Conservation (phyloP, 805 yeast species). For the Kluyveromyces lactis region DNA sequence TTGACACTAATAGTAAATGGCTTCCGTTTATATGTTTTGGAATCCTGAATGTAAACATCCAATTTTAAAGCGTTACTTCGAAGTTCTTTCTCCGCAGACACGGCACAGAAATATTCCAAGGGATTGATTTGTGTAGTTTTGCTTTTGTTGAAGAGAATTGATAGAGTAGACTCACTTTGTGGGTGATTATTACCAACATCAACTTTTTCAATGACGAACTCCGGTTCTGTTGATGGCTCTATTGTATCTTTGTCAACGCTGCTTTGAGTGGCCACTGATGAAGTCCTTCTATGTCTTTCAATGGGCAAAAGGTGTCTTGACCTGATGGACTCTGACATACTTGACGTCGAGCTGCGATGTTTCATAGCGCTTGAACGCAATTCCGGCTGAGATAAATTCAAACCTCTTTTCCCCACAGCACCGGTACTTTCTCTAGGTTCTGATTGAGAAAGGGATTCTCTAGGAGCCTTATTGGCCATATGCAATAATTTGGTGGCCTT, state of each 20-base stretch:
- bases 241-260: background rate
- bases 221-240: background rate
- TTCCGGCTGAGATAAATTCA: background rate
- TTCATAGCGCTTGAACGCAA: no score
- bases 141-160: slow-evolving; percentile 19
- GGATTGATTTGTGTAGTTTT: slow-evolving; percentile 14
- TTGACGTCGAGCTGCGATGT: background rate
- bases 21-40: slow-evolving; percentile 16
- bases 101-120: slow-evolving; percentile 26
- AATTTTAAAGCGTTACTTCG: slow-evolving; percentile 18
- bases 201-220: slow-evolving; percentile 3
- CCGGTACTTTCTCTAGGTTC: background rate
- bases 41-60: slow-evolving; percentile 22
- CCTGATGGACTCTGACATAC: background rate
- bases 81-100: slow-evolving; percentile 25
- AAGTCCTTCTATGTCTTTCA: background rate
- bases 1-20: slow-evolving; percentile 22
- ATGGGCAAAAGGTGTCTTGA: background rate
- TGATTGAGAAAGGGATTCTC: slow-evolving; percentile 3
- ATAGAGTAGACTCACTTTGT: slow-evolving; percentile 40
- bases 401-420: background rate
- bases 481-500: slow-evolving; percentile 10
- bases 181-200: slow-evolving; percentile 39
- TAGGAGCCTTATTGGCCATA: slow-evolving; percentile 1
- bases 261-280: background rate